phyloP scores from a whole-genome alignment of 352 stramenopile genomes.

The Salisapilia sapeloensis region DNA sequence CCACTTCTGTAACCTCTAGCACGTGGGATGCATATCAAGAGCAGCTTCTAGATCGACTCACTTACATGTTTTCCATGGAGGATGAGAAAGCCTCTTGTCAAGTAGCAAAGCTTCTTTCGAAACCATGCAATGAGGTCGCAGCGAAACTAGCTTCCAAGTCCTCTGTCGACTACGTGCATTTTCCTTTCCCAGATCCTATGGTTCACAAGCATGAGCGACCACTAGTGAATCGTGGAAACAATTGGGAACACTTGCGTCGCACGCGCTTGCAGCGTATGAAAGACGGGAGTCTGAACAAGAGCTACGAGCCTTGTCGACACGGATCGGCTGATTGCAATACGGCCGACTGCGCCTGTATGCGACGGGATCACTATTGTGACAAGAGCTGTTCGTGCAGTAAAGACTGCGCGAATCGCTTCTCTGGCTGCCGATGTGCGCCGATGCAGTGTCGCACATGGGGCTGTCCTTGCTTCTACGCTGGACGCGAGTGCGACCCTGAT shows the following conservation, averaged over 20 bases:
- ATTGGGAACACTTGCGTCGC: conserved; percentile 38
- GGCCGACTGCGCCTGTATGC: conserved; percentile 57
- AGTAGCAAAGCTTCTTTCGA: too few species aligned
- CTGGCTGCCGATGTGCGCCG: conserved; percentile 38
- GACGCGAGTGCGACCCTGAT: conserved; percentile 58
- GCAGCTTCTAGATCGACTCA: too few species aligned
- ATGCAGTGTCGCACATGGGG: conserved; percentile 32
- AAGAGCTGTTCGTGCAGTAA: conserved; percentile 35
- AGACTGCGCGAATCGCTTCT: conserved; percentile 66
- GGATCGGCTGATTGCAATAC: conserved; percentile 29
- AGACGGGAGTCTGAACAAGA: conserved; percentile 56
- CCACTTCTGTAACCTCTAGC: too few species aligned
- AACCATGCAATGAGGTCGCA: too few species aligned
- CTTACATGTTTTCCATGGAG: too few species aligned
- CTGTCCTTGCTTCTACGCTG: conserved; percentile 55
- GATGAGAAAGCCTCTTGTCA: too few species aligned
- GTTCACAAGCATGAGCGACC: conserved; percentile 11
- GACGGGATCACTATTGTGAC: conserved; percentile 67
- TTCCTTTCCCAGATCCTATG: too few species aligned
- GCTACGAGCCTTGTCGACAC: conserved; percentile 55
- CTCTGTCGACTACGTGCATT: too few species aligned
- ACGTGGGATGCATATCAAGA: too few species aligned
- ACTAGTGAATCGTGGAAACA: conserved; percentile 32
- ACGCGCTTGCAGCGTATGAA: conserved; percentile 70
- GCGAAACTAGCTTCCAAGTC: too few species aligned